Evolutionary conservation across 345 rosid species (phyloP), one percentile per base, ranked within the genome.

Genomic region (Acer saccharum): DNA sequence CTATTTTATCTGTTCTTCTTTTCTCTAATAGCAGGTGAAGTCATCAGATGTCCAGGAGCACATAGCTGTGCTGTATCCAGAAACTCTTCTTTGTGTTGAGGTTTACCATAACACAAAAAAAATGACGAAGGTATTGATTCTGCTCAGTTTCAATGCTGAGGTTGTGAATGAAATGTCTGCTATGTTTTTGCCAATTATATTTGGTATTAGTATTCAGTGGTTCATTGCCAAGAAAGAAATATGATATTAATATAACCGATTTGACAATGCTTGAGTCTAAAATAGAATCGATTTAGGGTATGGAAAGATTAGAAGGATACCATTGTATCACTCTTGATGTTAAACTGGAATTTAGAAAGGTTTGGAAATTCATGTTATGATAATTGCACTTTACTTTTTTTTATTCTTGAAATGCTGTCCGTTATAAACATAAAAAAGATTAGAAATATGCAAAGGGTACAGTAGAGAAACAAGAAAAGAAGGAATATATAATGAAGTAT

Each of bases 81-180:
- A 95, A 82, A 88, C 88, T 70, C 82, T 92, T 81, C 87, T 95
- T 55, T 89, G 90, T 52, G 77, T 92, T 75, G 97, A 93, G 86
- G 86, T 95, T 66, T 91, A 88, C 82, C 88, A 94, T 77, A 76
- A 77, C 73, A 57, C 52, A 52, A 78, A 79, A 27, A 85, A 79
- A 78, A 81, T 71, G 76, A 6, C 52, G 48, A 95, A 95, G 95
- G 98, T 94, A 78, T 54, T 20, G 17, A 57, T 6, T 68, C 65
- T 9, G 10, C 60, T 29, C 11, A 27, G 35, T 60, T 76, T 27
- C 46, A 32, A 10, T 25, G 66, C 32, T 62, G 50, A 46, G 43
- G 16, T 9, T 62, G 27, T 43, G 21, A 12, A 57, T 25, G 35
- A 71, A 29, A 72, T 29, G 25, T 50, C 20, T n/a, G 13, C 32